Percentiles rank a stretch among this genome's conserved stretches.
Conservation (phyloP, 164 flowering plant species). For the Tetrastigma voinierianum region DNA sequence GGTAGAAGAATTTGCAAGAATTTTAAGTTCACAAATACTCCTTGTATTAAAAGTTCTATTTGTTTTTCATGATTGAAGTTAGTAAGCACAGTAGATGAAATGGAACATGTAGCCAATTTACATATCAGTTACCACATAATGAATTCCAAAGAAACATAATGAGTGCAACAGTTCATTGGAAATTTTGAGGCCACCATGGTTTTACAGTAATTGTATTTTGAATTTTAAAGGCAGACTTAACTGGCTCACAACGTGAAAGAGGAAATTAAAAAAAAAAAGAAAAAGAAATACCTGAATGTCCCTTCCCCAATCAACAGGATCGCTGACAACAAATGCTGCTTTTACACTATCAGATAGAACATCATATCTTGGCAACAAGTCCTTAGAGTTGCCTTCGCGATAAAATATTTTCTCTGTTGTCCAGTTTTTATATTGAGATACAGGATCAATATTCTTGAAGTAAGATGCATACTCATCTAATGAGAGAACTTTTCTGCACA, state of each 20-base stretch:
- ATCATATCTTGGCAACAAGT: slow-evolving; percentile 16
- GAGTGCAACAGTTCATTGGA: neutral
- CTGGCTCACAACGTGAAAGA: neutral
- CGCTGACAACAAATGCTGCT: slow-evolving; percentile 80
- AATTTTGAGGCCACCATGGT: neutral
- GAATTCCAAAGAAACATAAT: no score
- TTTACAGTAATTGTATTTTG: no score
- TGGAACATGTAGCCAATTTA: no score
- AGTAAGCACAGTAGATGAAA: no score
- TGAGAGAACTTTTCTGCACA: slow-evolving; percentile 31
- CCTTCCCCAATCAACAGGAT: slow-evolving; percentile 91
- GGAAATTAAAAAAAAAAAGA: neutral
- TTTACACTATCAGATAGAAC: slow-evolving; percentile 52
- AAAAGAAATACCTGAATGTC: slow-evolving; percentile 72
- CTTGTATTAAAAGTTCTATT: no score
- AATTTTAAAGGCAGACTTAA: neutral
- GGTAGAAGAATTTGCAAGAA: no score
- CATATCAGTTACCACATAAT: no score
- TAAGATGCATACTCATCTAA: slow-evolving; percentile 31
- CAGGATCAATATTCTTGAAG: slow-evolving; percentile 38
- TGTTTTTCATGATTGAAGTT: no score
- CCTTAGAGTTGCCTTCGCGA: neutral
- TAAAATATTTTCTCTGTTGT: slow-evolving; percentile 3
- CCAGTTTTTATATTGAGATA: slow-evolving; percentile 31
- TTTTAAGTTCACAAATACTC: no score